Percentiles rank a stretch among this genome's conserved stretches.
Evolutionary conservation across 495 filamentous ascomycete species (phyloP).

Genomic region (Aspergillus bridgeri): DNA sequence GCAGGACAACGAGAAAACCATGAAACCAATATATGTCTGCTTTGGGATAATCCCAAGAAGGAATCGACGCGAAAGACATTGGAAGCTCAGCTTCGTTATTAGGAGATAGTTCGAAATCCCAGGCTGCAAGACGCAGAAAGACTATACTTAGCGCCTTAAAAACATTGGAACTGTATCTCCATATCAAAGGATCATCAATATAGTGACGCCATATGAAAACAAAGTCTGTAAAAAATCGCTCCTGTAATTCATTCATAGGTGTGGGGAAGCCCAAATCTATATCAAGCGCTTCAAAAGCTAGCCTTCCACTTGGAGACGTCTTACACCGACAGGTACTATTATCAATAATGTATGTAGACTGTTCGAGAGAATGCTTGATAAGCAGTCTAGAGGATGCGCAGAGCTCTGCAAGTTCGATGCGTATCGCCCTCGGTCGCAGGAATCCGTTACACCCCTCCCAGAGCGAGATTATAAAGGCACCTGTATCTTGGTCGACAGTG

Average conservation of each 20-base stretch:
- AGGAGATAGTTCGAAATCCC: conserved; percentile 19
- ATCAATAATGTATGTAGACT: not conserved
- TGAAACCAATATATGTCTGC: conserved; percentile 16
- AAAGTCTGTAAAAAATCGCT: conserved; percentile 17
- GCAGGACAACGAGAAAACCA: conserved; percentile 11
- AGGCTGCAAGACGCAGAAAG: conserved; percentile 18
- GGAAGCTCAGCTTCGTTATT: conserved; percentile 12
- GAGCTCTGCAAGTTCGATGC: conserved; percentile 3
- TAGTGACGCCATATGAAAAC: conserved; percentile 16
- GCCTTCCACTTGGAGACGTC: not conserved
- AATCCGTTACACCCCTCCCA: not conserved
- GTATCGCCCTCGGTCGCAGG: not conserved
- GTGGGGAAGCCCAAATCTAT: conserved; percentile 13
- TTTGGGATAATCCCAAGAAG: conserved; percentile 8
- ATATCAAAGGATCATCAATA: conserved; percentile 17
- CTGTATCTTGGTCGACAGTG: conserved; percentile 15
- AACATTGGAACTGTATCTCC: conserved; percentile 5
- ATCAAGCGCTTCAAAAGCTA: conserved; percentile 3
- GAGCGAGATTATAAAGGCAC: conserved; percentile 11
- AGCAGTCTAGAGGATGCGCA: not conserved
- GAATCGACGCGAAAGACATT: conserved; percentile 9
- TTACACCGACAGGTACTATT: not conserved
- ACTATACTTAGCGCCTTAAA: conserved; percentile 13
- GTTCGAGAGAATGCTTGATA: conserved; percentile 1
- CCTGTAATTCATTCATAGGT: conserved; percentile 18